Conservation (phyloP, 345 rosid species). For the Heritiera fomes region DNA sequence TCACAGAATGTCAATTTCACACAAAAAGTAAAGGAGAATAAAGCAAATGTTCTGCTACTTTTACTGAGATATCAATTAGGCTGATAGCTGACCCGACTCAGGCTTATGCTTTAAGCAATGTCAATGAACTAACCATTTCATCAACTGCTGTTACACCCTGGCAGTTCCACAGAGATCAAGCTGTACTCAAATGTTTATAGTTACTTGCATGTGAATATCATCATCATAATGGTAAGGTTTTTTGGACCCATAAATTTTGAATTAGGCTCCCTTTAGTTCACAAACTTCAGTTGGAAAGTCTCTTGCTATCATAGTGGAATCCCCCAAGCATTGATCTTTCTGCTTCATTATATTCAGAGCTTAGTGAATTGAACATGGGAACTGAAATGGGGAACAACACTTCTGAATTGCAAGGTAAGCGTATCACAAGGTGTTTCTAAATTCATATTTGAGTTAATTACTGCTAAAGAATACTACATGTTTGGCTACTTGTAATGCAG, state of each 20-base stretch:
- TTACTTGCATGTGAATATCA: slow-evolving; percentile 39
- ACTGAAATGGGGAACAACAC: slow-evolving; percentile 72
- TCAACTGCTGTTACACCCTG: slow-evolving; percentile 35
- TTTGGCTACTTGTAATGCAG: slow-evolving; percentile 10
- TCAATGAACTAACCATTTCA: slow-evolving; percentile 14
- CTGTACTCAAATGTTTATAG: slow-evolving; percentile 28
- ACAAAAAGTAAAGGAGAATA: neutral
- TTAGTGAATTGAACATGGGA: slow-evolving; percentile 44
- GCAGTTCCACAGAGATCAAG: slow-evolving; percentile 30
- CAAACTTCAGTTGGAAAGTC: slow-evolving; percentile 23
- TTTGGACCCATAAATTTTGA: slow-evolving; percentile 11
- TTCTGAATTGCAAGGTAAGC: slow-evolving; percentile 44
- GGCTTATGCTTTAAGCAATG: slow-evolving; percentile 45
- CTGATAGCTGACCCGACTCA: slow-evolving; percentile 30
- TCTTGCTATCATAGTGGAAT: slow-evolving; percentile 19
- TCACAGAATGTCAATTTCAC: slow-evolving; percentile 27
- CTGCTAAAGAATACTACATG: neutral
- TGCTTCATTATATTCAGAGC: slow-evolving; percentile 40
- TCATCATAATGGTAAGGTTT: slow-evolving; percentile 42
- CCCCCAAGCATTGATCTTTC: slow-evolving; percentile 15
- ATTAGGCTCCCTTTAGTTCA: slow-evolving; percentile 20
- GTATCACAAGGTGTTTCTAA: neutral
- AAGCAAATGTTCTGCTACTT: slow-evolving; percentile 8
- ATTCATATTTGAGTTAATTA: neutral
- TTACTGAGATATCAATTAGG: slow-evolving; percentile 26